Evolutionary conservation across 78 protist species (phyloP).

Genomic region (Monosiga brevicollis): DNA sequence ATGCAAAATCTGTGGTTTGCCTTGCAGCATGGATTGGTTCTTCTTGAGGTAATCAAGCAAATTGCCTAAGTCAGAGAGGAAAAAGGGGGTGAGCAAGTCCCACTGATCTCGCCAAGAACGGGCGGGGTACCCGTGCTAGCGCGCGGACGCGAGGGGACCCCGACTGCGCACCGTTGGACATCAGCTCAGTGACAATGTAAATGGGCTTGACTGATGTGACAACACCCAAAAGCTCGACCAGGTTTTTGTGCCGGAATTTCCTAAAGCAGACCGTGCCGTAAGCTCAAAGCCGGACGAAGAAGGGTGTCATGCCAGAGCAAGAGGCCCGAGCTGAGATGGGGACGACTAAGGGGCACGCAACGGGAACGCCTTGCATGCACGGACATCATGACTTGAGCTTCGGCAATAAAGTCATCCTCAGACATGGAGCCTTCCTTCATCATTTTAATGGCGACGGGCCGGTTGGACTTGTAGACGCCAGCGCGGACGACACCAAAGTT

Average conservation of each 20-base stretch:
- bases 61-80: too few species aligned
- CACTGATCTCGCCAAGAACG: too few species aligned
- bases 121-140: too few species aligned
- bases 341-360: neutral
- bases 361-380: neutral
- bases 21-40: neutral
- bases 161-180: neutral
- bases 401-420: neutral
- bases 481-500: neutral
- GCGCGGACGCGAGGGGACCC: too few species aligned
- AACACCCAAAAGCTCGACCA: neutral
- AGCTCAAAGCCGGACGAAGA: neutral
- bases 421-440: conserved; percentile 8
- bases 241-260: neutral
- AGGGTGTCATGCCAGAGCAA: neutral
- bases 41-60: neutral
- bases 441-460: neutral
- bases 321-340: neutral
- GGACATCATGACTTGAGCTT: conserved; percentile 7
- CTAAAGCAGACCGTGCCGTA: neutral
- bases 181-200: neutral
- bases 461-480: neutral
- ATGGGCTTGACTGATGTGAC: neutral
- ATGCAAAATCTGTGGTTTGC: neutral
- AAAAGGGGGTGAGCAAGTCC: too few species aligned